phyloP scores from a whole-genome alignment of 257 asterid species.

The Handroanthus guayacan region DNA sequence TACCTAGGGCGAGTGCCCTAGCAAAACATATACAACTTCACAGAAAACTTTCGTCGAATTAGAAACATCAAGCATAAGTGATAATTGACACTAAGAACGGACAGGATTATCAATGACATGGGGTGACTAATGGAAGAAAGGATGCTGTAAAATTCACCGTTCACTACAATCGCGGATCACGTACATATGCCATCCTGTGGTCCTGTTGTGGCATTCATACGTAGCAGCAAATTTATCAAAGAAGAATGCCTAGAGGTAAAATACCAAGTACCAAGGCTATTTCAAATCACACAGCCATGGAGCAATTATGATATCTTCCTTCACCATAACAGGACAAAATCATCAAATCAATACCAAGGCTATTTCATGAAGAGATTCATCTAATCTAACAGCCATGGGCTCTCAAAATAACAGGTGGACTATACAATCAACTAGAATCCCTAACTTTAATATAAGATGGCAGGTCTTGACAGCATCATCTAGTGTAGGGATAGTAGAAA shows the following conservation, averaged over 20 bases:
- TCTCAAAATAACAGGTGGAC: neutral
- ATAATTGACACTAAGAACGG: neutral
- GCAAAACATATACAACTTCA: neutral
- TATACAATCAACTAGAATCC: neutral
- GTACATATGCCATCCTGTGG: neutral
- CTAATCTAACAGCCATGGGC: neutral
- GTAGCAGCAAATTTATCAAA: neutral
- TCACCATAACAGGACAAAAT: neutral
- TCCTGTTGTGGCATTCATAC: conserved; percentile 8
- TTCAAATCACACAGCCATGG: neutral
- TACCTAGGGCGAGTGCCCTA: neutral
- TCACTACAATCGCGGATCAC: neutral
- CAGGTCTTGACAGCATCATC: neutral
- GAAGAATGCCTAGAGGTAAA: neutral
- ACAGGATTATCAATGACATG: neutral
- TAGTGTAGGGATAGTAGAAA: neutral
- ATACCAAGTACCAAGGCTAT: neutral
- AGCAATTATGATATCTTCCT: neutral
- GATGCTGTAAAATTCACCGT: neutral
- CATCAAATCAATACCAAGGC: conserved; percentile 2
- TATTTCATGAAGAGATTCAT: neutral
- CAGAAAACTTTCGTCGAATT: neutral
- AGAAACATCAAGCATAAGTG: neutral
- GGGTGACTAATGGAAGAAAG: neutral
- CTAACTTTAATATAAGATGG: conserved; percentile 1